Evolutionary conservation across 2,329 filamentous ascomycete genomes (phyloP), one percentile per base, ranked within the genome.

Genomic region (Fusarium pilosicola): DNA sequence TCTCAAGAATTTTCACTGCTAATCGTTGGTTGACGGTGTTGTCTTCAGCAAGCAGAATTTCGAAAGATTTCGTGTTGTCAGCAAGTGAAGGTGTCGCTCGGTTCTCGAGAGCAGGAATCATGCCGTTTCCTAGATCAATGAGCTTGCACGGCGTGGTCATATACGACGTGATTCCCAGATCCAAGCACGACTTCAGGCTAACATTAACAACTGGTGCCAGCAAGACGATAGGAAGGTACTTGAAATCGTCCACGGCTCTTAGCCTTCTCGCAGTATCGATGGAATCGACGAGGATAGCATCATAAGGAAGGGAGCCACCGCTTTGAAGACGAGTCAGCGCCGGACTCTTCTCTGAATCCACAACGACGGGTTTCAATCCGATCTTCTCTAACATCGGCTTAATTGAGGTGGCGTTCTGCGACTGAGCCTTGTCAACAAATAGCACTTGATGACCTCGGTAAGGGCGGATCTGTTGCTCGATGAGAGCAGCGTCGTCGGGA

Each of bases 101-200:
- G 77, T 97, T 97, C 84, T 98, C 96, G 30, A 99, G 87, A 7
- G 96, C 96, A 12, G 96, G 96, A 24, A 98, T 93, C 89, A 99
- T 95, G 75, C 95, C 96, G 79, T 98, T 98, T 68, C 95, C 95
- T 66, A 99, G 86, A 82, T 99, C 96, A 72, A 98, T 97, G 10
- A 96, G 90, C 79, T 96, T 89, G 84, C 96, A 98, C 14, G 96
- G 96, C 22, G 95, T 97, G 5, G 96, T 98, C 95, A 98, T 98
- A 83, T 98, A 98, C 57, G 95, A 98, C n/a, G 95, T 97, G 76
- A 99, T 97, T 72, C 96, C 96, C 73, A 98, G 88, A 81, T 98
- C 96, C 68, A 98, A 86, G 66, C 96, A 96, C 7, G 94, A 96
- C 85, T 97, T 97, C 77, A 99, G 88, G 81, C 92, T 97, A 75